Base-by-base conservation (phyloP, 2,329 filamentous ascomycete genomes). In the Phyllosticta ampelicida region DNA sequence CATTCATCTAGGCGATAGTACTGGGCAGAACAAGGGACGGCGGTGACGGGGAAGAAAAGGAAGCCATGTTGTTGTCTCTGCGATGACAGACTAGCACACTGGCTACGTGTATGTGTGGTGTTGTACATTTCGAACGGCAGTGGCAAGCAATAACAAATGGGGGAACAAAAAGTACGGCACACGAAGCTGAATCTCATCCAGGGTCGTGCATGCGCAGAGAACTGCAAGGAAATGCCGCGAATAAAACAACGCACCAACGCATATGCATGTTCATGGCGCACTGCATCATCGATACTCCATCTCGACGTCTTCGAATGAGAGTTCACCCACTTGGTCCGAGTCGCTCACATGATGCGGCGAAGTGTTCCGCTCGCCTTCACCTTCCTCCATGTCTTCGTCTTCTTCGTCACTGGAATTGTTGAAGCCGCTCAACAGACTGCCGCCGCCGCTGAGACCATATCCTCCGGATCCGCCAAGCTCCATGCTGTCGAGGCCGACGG, bases 351-450 rank as follows among this genome's bases (percentile, higher is more conserved):
- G 68, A n/a, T 44, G 36, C 61, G 73, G 71, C 61, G 70, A 70
- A 64, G 72, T 68, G 65, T 73, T 69, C 68, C 71, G 82, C 61
- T 89, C 86, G 65, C 89, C 87, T 63, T 92, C 86, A 63, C 87
- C 87, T 60, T 89, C 88, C 61, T 95, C 89, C 74, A 90, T 87
- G 62, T 96, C 92, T 65, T 96, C 92, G 63, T 97, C 94, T 64
- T 97, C 94, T 72, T 96, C 92, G 65, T 96, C 90, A 67, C 90
- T 96, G 53, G 89, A 94, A 74, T 90, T 95, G 68, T 90, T 91
- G 73, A 97, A 97, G 55, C 91, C 90, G 68, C 89, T 92, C 26
- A 94, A 82, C 61, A 96, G 77, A 28, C 87, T 86, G 54, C 87
- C 86, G 66, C 83, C 85, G 65, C 89, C 83, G 49, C 85, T 83